Conservation (phyloP, 1,284 basidiomycete species). For the Tilletia caries region DNA sequence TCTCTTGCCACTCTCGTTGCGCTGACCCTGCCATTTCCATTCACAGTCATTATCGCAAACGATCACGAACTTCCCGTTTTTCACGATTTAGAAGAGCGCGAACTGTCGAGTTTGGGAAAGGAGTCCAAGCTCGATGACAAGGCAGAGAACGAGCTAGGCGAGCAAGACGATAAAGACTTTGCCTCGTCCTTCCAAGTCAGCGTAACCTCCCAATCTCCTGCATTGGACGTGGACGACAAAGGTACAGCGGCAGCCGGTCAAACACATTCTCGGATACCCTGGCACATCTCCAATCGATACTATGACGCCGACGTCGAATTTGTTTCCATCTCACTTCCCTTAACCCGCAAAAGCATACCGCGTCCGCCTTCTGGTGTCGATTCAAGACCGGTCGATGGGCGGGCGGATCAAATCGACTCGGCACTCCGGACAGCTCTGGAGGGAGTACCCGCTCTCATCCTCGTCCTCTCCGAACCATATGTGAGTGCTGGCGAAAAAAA, state of each 20-base stretch:
- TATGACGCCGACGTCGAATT: conserved; percentile 37
- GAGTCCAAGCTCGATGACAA: not conserved
- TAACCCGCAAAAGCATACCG: not conserved
- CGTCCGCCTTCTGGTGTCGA: not conserved
- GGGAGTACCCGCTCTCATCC: conserved; percentile 19
- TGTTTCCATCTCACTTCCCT: not conserved
- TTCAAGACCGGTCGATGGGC: no score
- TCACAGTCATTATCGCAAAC: not conserved
- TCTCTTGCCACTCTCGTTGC: not conserved
- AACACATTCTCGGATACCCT: conserved; percentile 14
- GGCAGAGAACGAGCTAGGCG: not conserved
- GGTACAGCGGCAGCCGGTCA: no score
- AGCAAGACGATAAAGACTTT: not conserved
- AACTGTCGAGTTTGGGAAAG: no score
- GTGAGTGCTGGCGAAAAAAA: no score
- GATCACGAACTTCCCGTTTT: no score
- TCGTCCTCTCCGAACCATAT: conserved; percentile 9
- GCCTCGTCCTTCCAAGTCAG: not conserved
- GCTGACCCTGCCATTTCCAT: not conserved
- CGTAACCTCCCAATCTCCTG: not conserved
- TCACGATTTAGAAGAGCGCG: no score
- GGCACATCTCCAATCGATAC: conserved; percentile 42
- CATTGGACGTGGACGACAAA: not conserved
- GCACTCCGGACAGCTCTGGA: conserved; percentile 6
- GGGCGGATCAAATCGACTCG: conserved; percentile 3